phyloP scores from a whole-genome alignment of 192 early-diverging fungal genomes.

The Umbelopsis vinacea region DNA sequence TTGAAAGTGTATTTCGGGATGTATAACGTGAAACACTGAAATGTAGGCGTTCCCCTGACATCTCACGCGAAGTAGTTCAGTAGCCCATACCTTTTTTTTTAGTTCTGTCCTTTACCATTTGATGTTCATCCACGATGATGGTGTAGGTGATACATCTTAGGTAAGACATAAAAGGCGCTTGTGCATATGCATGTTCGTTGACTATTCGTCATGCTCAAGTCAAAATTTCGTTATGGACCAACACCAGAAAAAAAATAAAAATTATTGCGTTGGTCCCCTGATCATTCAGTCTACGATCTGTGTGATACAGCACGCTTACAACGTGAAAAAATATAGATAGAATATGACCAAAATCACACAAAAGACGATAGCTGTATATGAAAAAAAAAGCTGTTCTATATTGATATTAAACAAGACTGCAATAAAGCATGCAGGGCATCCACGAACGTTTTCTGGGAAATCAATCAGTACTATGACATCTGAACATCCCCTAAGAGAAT shows the following conservation, averaged over 20 bases:
- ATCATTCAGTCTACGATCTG: constrained; percentile 3
- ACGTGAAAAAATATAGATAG: neutral
- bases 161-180: neutral
- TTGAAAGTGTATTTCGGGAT: neutral
- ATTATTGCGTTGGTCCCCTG: neutral
- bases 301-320: neutral
- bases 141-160: neutral
- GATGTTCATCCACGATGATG: neutral
- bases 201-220: constrained; percentile 9
- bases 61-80: too few relatives aligned
- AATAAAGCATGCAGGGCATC: too few relatives aligned
- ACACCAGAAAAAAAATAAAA: neutral
- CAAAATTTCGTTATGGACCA: constrained; percentile 1
- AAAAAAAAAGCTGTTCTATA: too few relatives aligned
- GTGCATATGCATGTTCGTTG: constrained; percentile 4
- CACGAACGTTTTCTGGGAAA: too few relatives aligned
- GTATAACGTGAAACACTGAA: neutral
- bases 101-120: neutral
- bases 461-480: too few relatives aligned
- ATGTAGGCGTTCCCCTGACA: neutral
- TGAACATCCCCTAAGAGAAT: too few relatives aligned
- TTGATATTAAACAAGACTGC: too few relatives aligned
- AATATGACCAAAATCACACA: neutral
- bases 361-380: neutral
- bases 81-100: too few relatives aligned